A percentile compares a stretch with the other conserved stretches of the same genome.
These are phyloP conservation scores for Chenopodium suecicum DNA, from an alignment of 148 eudicot genomes.

Conservation along the genomic window DNA sequence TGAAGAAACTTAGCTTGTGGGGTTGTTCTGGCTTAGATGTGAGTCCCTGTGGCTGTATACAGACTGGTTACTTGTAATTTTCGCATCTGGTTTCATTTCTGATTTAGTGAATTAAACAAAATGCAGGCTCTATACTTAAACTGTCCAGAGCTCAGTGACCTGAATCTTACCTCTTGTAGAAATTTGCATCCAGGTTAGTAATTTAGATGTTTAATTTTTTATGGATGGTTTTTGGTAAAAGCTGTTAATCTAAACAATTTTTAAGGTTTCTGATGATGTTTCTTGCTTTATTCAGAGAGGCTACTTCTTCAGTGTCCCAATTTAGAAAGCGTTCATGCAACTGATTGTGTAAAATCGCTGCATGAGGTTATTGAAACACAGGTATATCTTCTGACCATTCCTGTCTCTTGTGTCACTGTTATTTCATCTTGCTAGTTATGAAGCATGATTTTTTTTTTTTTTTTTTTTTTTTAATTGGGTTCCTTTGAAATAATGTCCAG, in stretches of 20 bases:
- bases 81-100: not conserved
- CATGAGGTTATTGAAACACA: slow-evolving; percentile 57
- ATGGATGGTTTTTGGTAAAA: slow-evolving; percentile 15
- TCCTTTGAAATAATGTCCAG: not conserved
- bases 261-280: not conserved
- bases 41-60: slow-evolving; percentile 34
- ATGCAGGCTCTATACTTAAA: slow-evolving; percentile 80
- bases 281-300: slow-evolving; percentile 48
- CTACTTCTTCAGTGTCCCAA: slow-evolving; percentile 74
- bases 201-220: not conserved
- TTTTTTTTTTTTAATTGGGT: not conserved
- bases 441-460: too few relatives aligned
- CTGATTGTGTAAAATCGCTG: slow-evolving; percentile 55
- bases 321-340: slow-evolving; percentile 72
- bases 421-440: not conserved
- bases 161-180: slow-evolving; percentile 75
- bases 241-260: not conserved
- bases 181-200: slow-evolving; percentile 84
- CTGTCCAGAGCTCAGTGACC: slow-evolving; percentile 78
- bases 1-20: slow-evolving; percentile 93
- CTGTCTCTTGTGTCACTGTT: not conserved
- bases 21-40: slow-evolving; percentile 98
- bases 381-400: slow-evolving; percentile 34
- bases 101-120: slow-evolving; percentile 6
- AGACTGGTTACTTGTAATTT: not conserved